Evolutionary conservation across 495 filamentous ascomycete species (phyloP).

Genomic region (Aspergillus wentii): DNA sequence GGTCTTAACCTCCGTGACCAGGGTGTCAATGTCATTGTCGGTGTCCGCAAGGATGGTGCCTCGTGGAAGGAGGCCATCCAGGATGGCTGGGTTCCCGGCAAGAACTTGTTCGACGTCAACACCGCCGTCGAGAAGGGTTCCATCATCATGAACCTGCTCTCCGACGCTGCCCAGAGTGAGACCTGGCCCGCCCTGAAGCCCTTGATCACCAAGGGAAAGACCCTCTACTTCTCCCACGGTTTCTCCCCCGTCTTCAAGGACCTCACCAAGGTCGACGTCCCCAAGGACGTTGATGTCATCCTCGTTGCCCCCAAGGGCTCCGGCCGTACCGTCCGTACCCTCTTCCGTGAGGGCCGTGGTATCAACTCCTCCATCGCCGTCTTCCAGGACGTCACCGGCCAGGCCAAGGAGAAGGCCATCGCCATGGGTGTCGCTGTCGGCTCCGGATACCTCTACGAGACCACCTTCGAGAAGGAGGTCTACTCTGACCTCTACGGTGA

Average conservation of each 20-base stretch:
- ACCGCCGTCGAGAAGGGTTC: constrained; percentile 91
- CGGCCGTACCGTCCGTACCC: constrained; percentile 93
- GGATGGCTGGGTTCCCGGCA: constrained; percentile 97
- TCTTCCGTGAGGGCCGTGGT: constrained; percentile 96
- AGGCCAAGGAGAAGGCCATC: constrained; percentile 97
- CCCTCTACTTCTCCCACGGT: constrained; percentile 99
- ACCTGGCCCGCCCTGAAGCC: constrained; percentile 98
- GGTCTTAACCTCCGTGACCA: constrained; percentile 99
- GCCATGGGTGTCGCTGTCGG: constrained; percentile 96
- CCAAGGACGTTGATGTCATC: constrained; percentile 94
- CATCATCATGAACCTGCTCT: constrained; percentile 98
- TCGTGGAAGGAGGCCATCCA: constrained; percentile 97
- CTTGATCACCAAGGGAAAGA: constrained; percentile 97
- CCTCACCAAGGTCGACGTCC: constrained; percentile 96
- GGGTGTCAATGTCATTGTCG: constrained; percentile 96
- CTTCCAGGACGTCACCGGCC: constrained; percentile 96
- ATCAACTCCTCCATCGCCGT: constrained; percentile 99
- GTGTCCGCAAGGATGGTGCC: constrained; percentile 94
- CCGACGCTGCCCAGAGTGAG: constrained; percentile 94
- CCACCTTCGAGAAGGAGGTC: constrained; percentile 99
- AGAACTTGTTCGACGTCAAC: constrained; percentile 95
- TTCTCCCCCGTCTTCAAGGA: constrained; percentile 99
- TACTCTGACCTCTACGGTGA: constrained; percentile 99
- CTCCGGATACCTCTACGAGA: constrained; percentile 98
- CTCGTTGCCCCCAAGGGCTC: constrained; percentile 98